Evolutionary conservation across 352 stramenopile species (phyloP), one percentile per base, ranked within the genome.

Genomic region (Phytophthora hibernalis): DNA sequence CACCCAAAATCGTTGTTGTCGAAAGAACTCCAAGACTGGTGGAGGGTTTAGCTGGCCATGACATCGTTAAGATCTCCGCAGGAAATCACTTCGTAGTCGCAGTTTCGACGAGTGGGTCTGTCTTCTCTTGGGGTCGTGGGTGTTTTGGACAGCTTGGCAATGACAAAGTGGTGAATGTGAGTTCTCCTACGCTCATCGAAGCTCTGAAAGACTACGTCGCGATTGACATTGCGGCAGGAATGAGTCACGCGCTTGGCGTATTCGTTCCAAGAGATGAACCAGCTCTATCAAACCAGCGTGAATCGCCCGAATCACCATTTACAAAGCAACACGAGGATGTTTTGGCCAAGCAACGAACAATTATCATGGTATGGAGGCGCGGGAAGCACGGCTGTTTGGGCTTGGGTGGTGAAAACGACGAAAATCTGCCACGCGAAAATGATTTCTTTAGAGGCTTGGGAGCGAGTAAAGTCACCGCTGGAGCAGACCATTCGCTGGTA

Each of bases 41-140:
- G 2, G n/a, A 55, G n/a, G 31, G n/a, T 1, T 61, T 86, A 11
- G 11, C 16, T 28, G 45, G 44, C 10, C 44, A 75, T 16, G 18
- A 16, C 1, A 51, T 92, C 13, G 51, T 72, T 1, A 85, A 85
- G 24, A 28, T 95, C 8, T 76, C 78, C 9, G 68, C 76, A 21
- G 87, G 87, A 6, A 89, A 88, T 51, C 84, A 92, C 59, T 95
- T 92, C 54, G 77, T 66, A 0, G 45, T 91, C 18, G 83, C 80
- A 13, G 60, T 84, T 7, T 81, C 80, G 8, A 54, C 40, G 6
- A 53, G 21, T 13, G 85, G 83, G 0, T 40, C 56, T 16, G 66
- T 82, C 7, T 92, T 83, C 57, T 76, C 77, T 12, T 95, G 87
- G 87, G 87, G 87, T 28, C 68, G 74, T 26, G 78, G 77, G 5